Percentiles rank a stretch among this genome's conserved stretches.
Conservation (phyloP, 805 yeast species). For the Komagataella ulmi region DNA sequence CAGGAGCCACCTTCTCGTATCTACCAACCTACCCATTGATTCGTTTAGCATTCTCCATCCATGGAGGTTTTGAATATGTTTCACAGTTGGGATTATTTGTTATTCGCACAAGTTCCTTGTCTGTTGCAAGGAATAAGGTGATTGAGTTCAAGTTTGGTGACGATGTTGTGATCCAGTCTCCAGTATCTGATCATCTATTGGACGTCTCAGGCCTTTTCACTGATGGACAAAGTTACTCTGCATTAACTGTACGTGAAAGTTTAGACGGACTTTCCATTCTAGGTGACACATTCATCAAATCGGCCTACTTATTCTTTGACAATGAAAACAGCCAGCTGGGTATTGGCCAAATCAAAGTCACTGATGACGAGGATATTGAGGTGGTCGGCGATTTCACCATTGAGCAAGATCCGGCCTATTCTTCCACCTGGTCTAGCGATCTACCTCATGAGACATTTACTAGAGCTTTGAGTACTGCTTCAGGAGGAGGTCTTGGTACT, state of each 20-base stretch:
- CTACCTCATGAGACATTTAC: background rate
- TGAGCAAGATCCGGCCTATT: background rate
- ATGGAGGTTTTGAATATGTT: background rate
- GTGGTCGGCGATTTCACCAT: background rate
- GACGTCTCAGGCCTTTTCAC: background rate
- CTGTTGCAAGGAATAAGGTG: background rate
- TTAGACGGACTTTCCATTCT: background rate
- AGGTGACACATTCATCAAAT: background rate
- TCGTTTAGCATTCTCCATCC: background rate
- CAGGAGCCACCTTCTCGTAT: slow-evolving; percentile 1
- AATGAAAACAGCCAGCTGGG: background rate
- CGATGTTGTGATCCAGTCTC: background rate
- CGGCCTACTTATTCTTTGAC: background rate
- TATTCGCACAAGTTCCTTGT: background rate
- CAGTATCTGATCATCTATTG: background rate
- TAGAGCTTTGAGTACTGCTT: background rate
- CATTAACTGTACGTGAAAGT: background rate
- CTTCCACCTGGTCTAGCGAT: background rate
- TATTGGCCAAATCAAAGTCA: background rate
- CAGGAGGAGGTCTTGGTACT: background rate
- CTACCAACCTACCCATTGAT: background rate
- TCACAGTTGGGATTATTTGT: background rate
- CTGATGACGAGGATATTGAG: background rate
- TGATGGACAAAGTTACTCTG: background rate
- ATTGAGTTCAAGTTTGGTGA: background rate